Conservation (phyloP, 2,329 filamentous ascomycete species). For the Fusarium sp. region DNA sequence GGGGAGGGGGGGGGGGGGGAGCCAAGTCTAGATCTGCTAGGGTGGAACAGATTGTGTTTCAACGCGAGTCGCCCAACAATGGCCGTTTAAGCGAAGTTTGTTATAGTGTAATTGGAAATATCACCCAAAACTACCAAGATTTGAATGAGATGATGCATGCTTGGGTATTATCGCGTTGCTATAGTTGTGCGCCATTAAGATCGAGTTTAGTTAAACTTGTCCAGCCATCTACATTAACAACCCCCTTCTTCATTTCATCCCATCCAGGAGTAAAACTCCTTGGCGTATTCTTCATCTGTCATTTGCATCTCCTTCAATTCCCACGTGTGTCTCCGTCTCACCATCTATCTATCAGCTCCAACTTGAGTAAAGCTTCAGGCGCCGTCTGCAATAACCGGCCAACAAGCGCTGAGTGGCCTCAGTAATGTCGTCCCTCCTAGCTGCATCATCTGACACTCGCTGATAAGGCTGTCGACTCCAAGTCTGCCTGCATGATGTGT, state of each 20-base stretch:
- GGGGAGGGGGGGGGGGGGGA: too few relatives aligned
- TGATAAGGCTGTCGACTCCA: not conserved
- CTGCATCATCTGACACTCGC: not conserved
- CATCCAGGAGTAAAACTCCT: not conserved
- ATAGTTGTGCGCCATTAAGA: not conserved
- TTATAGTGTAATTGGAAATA: not conserved
- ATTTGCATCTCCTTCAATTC: not conserved
- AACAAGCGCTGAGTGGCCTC: not conserved
- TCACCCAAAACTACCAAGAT: not conserved
- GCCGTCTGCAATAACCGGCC: not conserved
- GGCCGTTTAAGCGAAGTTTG: not conserved
- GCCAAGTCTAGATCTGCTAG: constrained; percentile 10
- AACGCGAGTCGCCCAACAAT: not conserved
- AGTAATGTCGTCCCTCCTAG: not conserved
- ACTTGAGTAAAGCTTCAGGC: not conserved
- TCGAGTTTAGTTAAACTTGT: not conserved
- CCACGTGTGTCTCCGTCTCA: not conserved
- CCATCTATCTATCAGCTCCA: not conserved
- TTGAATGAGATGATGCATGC: not conserved
- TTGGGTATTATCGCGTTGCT: not conserved
- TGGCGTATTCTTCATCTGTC: not conserved
- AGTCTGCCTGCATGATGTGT: not conserved
- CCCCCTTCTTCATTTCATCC: not conserved
- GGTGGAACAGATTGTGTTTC: constrained; percentile 8
- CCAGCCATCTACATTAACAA: not conserved